Evolutionary conservation across 148 eudicot species (phyloP).

Genomic region (Chenopodium suecicum): DNA sequence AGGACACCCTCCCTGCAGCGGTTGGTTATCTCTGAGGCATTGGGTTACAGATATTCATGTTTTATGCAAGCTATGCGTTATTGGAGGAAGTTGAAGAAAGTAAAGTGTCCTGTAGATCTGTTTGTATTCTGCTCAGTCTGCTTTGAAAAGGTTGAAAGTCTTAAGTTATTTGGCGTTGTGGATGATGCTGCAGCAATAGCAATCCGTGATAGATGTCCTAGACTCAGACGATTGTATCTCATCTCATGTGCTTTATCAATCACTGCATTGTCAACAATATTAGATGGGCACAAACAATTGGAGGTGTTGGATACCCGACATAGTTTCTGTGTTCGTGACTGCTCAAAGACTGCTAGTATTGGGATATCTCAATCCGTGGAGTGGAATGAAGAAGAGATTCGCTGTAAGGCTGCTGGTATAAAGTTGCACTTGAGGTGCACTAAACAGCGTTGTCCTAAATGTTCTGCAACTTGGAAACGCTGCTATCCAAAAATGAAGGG

Average conservation of each 20-base stretch:
- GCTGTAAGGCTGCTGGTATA: background rate
- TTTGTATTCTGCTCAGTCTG: background rate
- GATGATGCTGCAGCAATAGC: background rate
- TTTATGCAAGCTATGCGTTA: background rate
- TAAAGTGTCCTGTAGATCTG: background rate
- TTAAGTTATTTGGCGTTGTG: background rate
- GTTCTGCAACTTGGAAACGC: background rate
- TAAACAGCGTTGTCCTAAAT: background rate
- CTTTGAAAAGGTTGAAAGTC: background rate
- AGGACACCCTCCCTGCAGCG: background rate
- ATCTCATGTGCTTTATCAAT: too few relatives aligned
- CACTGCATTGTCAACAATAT: too few relatives aligned
- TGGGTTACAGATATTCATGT: background rate
- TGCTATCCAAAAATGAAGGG: background rate
- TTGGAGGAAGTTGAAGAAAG: background rate
- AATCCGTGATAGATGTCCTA: background rate
- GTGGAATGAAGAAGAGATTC: too few relatives aligned
- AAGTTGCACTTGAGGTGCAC: background rate
- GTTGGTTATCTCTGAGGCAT: background rate
- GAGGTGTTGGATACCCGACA: too few relatives aligned
- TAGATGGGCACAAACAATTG: too few relatives aligned
- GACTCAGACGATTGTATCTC: too few relatives aligned
- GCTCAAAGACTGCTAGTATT: too few relatives aligned
- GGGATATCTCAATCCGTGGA: too few relatives aligned
- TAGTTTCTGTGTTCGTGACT: too few relatives aligned